phyloP scores from a whole-genome alignment of 352 stramenopile species.

The Globisporangium recalcitrans region DNA sequence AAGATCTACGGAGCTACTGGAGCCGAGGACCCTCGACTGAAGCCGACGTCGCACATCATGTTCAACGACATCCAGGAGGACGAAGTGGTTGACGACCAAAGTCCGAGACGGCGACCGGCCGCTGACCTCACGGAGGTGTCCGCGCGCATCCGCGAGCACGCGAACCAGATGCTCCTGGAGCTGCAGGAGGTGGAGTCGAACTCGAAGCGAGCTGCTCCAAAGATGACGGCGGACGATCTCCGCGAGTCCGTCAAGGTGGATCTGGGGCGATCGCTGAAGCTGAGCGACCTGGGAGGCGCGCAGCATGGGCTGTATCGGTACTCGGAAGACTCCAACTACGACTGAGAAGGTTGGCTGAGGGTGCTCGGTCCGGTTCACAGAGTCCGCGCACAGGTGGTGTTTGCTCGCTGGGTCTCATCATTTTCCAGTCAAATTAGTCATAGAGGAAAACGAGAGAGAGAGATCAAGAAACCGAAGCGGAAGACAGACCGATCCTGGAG shows the following conservation, averaged over 20 bases:
- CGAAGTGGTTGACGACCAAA: constrained; percentile 23
- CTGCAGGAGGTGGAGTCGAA: constrained; percentile 29
- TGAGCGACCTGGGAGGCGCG: constrained; percentile 37
- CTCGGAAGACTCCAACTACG: constrained; percentile 22
- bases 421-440: constrained; percentile 3
- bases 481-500: background rate
- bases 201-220: constrained; percentile 18
- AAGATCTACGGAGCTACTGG: constrained; percentile 22
- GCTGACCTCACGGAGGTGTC: constrained; percentile 50
- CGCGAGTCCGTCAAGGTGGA: constrained; percentile 26
- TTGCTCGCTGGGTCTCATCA: background rate
- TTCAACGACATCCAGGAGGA: constrained; percentile 68
- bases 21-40: constrained; percentile 9
- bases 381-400: background rate
- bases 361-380: background rate
- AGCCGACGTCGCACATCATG: constrained; percentile 23
- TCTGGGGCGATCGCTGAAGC: constrained; percentile 30
- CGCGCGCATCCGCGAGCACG: constrained; percentile 46
- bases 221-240: constrained; percentile 50
- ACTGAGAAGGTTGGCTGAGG: constrained; percentile 8
- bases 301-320: constrained; percentile 16
- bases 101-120: constrained; percentile 7
- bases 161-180: constrained; percentile 23
- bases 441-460: constrained; percentile 1
- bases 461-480: background rate